These are phyloP conservation scores for Metschnikowia gelsemii DNA, from an alignment of 805 yeast species.

Conservation along the genomic window DNA sequence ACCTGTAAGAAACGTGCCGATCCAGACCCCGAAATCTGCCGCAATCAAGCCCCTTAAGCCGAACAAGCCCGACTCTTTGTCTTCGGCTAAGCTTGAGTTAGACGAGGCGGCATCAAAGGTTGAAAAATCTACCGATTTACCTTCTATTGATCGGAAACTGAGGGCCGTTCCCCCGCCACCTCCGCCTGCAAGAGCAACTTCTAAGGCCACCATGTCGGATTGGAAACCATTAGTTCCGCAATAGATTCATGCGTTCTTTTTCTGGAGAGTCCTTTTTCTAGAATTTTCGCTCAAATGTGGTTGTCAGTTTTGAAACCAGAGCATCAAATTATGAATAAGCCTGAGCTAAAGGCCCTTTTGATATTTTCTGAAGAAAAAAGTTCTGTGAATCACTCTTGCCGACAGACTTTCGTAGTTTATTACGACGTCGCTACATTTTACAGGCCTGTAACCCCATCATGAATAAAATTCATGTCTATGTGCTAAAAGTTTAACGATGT, in stretches of 20 bases:
- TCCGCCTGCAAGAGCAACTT: constrained; percentile 13
- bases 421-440: too few species aligned
- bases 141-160: neutral
- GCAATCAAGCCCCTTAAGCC: constrained; percentile 23
- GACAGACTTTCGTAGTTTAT: too few species aligned
- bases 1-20: constrained; percentile 17
- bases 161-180: constrained; percentile 19
- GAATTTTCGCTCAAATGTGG: too few species aligned
- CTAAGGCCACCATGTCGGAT: constrained; percentile 35
- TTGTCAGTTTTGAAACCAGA: too few species aligned
- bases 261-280: too few species aligned
- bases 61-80: constrained; percentile 16
- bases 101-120: neutral
- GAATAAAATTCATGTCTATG: too few species aligned
- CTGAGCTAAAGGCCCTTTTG: too few species aligned
- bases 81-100: constrained; percentile 17
- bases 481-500: too few species aligned
- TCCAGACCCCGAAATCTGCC: constrained; percentile 15
- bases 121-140: neutral
- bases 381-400: too few species aligned
- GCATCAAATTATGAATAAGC: too few species aligned
- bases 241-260: constrained; percentile 19
- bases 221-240: constrained; percentile 56
- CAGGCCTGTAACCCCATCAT: too few species aligned
- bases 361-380: too few species aligned